Evolutionary conservation across 352 stramenopile genomes (phyloP), one percentile per base, ranked within the genome.

Genomic region (Globisporangium acanthophoron): DNA sequence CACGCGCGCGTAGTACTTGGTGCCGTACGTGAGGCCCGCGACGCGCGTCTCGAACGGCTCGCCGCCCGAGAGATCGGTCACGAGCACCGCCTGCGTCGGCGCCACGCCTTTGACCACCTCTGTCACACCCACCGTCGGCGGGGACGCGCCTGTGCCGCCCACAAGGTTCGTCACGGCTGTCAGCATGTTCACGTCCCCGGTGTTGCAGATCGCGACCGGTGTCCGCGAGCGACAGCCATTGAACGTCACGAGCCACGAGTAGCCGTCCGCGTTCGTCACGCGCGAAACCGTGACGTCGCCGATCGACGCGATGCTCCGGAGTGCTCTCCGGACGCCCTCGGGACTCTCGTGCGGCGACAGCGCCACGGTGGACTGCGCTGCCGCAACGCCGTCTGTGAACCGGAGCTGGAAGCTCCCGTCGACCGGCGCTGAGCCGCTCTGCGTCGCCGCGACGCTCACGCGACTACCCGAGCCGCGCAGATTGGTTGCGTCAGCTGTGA

Each of bases 231-330:
- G 71, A 45, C 90, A 98, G n/a, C 71, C 80, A 40, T 70, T 85
- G 57, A 97, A 98, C 20, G 92, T 95, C 11, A 98, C 78, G n/a
- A 81, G 73, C 92, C 92, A 98, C 18, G 80, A 75, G 68, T 94
- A 97, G 0, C 88, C 90, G 39, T 92, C 73, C 0, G 52, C 59
- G 9, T 79, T 76, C 4, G 80, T 84, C 24, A 68, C 66, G 0
- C 88, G 73, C 3, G 69, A 73, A 13, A 97, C 80, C 27, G 59
- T 75, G 16, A 94, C 85, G 11, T 76, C 66, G 0, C 83, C 85
- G 33, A 94, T 78, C 2, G 60, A 78, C 0, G 66, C 54, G 15
- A 92, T 49, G 0, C 54, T 63, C 20, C 90, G 63, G 9, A 94
- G 45, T 0, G 82, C 78, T 11, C 61, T 52, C 45, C 85, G 66